Conservation (phyloP, 768 basidiomycete species). For the Nidula microcarpa region DNA sequence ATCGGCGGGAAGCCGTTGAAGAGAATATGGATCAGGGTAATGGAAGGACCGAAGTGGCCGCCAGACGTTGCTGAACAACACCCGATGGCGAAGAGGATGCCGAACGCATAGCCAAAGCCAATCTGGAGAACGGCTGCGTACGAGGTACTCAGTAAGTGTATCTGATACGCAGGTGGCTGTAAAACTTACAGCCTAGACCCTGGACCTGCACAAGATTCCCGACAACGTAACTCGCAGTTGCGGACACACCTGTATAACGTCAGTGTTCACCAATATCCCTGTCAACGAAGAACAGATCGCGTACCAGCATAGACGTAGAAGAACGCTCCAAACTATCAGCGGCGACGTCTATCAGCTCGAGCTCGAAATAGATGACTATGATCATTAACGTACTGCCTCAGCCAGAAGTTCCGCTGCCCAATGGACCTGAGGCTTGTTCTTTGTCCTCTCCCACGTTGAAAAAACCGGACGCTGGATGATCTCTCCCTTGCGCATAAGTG, state of each 20-base stretch:
- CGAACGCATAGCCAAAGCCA: slow-evolving; percentile 9
- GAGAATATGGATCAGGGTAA: slow-evolving; percentile 7
- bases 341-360: neutral
- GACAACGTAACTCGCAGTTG: slow-evolving; percentile 1
- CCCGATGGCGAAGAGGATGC: slow-evolving; percentile 8
- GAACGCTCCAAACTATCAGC: slow-evolving; percentile 52
- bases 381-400: slow-evolving; percentile 42
- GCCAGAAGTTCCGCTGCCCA: slow-evolving; percentile 58
- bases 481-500: slow-evolving; percentile 39
- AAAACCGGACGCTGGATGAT: slow-evolving; percentile 35
- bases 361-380: neutral
- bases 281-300: neutral
- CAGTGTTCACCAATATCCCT: neutral
- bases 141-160: neutral
- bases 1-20: slow-evolving; percentile 8
- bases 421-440: slow-evolving; percentile 40
- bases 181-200: slow-evolving; percentile 3
- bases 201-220: slow-evolving; percentile 3
- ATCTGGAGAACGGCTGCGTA: slow-evolving; percentile 4
- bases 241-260: neutral
- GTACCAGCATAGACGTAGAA: slow-evolving; percentile 33
- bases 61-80: slow-evolving; percentile 8
- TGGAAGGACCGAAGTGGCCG: slow-evolving; percentile 8
- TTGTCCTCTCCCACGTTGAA: slow-evolving; percentile 45
- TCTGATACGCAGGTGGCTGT: neutral